Evolutionary conservation across 2,329 filamentous ascomycete species (phyloP), one percentile per base, ranked within the genome.

Genomic region (Clarireedia homoeocarpa): DNA sequence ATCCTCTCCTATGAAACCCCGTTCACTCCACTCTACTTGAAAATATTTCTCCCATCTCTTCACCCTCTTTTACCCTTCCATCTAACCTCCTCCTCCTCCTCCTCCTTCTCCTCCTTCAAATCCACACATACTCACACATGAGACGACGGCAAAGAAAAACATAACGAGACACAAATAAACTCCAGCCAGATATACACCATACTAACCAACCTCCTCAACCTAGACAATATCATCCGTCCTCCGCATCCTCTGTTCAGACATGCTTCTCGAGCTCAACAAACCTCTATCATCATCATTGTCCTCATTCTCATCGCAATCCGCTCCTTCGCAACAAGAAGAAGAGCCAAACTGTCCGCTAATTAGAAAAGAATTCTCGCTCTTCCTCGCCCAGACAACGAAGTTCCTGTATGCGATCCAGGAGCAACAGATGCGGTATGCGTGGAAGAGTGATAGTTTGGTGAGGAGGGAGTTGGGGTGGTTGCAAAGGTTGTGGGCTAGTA

Each of bases 401-500:
- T 66, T 69, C 24, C 55, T 70, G 6, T 57, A 63, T 51, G 59
- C 58, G 20, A 58, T 69, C 4, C 64, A 69, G 24, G 65, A 68
- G 36, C 57, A 48, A 24, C 63, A 69, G 59, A 60, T 63, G 57
- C 24, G 36, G 6, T 63, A 58, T 54, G 44, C 46, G 2, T 68
- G 62, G 63, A 49, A 50, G 14, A 38, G 26, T 6, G 49, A 62
- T 6, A 65, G 63, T 51, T 47, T 40, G 10, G 63, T 68, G 7
- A 62, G 59, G 56, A 58, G 62, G 44, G 59, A 53, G 1, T 38
- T 70, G 38, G 57, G 50, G 5, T 67, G 63, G 61, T 57, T 70
- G 58, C 68, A 70, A 57, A 56, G 59, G 5, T 51, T 69, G 26
- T 70, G 68, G 68, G 68, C 68, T 51, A 68, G 66, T 61, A 60